A percentile compares a stretch with the other conserved stretches of the same genome.
Conservation (phyloP, 257 asterid genomes). For the Solanum bulbocastanum region DNA sequence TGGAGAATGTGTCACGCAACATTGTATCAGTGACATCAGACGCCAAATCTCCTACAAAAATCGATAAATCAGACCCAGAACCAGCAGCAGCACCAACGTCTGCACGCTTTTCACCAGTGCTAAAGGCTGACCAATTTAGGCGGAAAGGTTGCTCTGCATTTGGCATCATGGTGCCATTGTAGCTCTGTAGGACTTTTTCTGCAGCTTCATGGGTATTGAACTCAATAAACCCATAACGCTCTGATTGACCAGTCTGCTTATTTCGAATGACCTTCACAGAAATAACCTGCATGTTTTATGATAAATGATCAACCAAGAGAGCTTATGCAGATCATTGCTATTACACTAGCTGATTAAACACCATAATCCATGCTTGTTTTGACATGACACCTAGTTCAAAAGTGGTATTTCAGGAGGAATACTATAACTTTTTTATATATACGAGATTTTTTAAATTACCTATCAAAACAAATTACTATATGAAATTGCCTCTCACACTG, state of each 20-base stretch:
- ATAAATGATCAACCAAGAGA: neutral
- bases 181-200: constrained; percentile 72
- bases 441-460: neutral
- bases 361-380: neutral
- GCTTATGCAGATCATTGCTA: neutral
- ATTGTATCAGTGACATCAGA: constrained; percentile 75
- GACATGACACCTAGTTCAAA: neutral
- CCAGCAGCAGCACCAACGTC: constrained; percentile 26
- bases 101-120: constrained; percentile 73
- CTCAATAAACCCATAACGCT: constrained; percentile 90
- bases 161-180: constrained; percentile 67
- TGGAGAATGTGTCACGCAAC: constrained; percentile 72
- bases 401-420: neutral
- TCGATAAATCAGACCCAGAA: constrained; percentile 68
- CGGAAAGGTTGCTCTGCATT: constrained; percentile 76
- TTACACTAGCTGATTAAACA: neutral
- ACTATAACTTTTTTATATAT: neutral
- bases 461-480: neutral
- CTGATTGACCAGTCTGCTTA: constrained; percentile 96
- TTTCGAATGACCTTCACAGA: constrained; percentile 93
- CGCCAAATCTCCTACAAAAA: constrained; percentile 96
- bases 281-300: constrained; percentile 39
- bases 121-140: constrained; percentile 93
- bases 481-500: neutral
- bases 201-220: constrained; percentile 72